Evolutionary conservation across 148 eudicot species (phyloP).

Genomic region (Limonium bicolor): DNA sequence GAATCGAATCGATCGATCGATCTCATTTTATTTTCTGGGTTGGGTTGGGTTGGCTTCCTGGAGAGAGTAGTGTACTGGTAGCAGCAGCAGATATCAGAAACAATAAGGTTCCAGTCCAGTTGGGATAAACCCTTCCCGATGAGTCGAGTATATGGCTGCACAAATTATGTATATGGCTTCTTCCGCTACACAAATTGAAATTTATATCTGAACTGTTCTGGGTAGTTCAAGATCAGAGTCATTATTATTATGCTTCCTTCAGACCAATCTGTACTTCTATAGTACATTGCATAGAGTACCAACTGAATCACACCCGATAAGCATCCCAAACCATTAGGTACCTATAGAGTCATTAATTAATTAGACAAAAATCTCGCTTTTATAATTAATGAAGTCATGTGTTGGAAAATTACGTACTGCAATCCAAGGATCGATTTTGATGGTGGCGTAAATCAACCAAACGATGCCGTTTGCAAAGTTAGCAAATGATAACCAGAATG

Average conservation of each 20-base stretch:
- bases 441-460: conserved; percentile 45
- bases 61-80: neutral
- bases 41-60: neutral
- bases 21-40: too few species aligned
- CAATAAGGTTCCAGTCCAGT: too few species aligned
- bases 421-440: conserved; percentile 43
- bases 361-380: too few species aligned
- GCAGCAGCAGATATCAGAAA: neutral
- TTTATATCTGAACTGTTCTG: neutral
- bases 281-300: conserved; percentile 28
- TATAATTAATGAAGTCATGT: neutral
- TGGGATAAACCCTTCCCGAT: too few species aligned
- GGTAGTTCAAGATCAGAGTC: conserved; percentile 16
- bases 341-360: conserved; percentile 14
- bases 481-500: conserved; percentile 51
- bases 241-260: conserved; percentile 6
- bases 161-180: conserved; percentile 9
- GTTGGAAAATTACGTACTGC: conserved; percentile 21
- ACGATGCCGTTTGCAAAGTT: conserved; percentile 40
- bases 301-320: conserved; percentile 36
- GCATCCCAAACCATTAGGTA: conserved; percentile 59
- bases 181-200: neutral
- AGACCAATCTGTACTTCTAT: conserved; percentile 28
- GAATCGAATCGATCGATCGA: neutral
- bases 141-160: too few species aligned